Evolutionary conservation across 371 early-diverging fungal species (phyloP).

Genomic region (Cladochytrium tenue): DNA sequence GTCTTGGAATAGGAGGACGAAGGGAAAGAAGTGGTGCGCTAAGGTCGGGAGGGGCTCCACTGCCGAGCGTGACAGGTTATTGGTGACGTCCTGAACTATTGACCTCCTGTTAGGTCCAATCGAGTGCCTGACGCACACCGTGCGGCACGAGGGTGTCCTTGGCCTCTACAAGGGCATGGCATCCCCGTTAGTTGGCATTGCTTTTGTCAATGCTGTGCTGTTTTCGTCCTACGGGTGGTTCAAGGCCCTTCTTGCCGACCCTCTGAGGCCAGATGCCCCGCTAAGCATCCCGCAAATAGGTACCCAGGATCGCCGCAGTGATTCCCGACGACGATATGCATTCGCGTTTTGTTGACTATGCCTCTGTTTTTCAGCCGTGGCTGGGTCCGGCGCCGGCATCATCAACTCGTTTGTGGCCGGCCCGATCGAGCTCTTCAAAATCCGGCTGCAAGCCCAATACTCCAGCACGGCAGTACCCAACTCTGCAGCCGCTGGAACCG

Average conservation of each 20-base stretch:
- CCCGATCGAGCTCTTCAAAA: constrained; percentile 74
- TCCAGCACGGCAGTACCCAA: constrained; percentile 15
- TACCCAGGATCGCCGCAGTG: constrained; percentile 79
- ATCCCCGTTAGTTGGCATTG: constrained; percentile 11
- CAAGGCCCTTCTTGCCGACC: constrained; percentile 4
- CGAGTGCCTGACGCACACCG: constrained; percentile 75
- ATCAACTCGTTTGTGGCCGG: constrained; percentile 90
- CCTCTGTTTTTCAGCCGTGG: constrained; percentile 32
- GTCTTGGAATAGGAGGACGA: too few species aligned
- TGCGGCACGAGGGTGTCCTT: constrained; percentile 71
- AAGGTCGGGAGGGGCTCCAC: too few species aligned
- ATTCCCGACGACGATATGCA: constrained; percentile 84
- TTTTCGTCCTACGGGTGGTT: constrained; percentile 18
- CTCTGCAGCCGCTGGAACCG: background rate
- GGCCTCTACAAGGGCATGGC: constrained; percentile 78
- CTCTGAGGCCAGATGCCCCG: constrained; percentile 44
- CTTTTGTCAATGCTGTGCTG: constrained; percentile 10
- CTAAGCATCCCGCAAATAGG: constrained; percentile 89
- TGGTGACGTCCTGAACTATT: too few species aligned
- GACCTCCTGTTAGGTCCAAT: too few species aligned
- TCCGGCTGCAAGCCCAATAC: constrained; percentile 88
- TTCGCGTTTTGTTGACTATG: constrained; percentile 70
- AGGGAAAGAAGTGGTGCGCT: too few species aligned
- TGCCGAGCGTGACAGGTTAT: too few species aligned
- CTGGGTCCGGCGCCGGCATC: constrained; percentile 74